These are phyloP conservation scores for Hyphopichia khmerensis DNA, from an alignment of 1,139 yeast species.

Conservation along the genomic window DNA sequence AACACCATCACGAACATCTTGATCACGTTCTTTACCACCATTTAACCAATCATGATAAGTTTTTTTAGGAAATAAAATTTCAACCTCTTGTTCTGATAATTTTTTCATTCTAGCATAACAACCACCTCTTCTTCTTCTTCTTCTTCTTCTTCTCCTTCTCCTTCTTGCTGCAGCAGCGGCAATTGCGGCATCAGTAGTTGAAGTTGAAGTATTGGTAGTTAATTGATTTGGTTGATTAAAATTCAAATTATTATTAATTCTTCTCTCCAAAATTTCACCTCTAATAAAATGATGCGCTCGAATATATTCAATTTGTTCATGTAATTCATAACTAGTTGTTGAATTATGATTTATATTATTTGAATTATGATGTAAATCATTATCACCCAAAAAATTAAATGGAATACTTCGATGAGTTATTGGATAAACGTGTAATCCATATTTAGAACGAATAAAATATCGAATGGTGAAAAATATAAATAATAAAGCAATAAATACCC, in stretches of 20 bases:
- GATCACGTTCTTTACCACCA: conserved; percentile 51
- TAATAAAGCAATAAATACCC: conserved; percentile 52
- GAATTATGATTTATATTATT: background rate
- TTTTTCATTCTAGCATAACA: conserved; percentile 50
- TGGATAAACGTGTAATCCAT: conserved; percentile 54
- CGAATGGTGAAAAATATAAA: conserved; percentile 60
- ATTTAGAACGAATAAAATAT: conserved; percentile 55
- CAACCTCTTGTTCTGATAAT: conserved; percentile 60
- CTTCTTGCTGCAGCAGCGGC: conserved; percentile 5
- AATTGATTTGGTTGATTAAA: background rate
- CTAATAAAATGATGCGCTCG: conserved; percentile 31
- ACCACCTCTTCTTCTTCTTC: conserved; percentile 37
- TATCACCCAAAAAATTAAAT: background rate
- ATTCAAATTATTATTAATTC: conserved; percentile 12
- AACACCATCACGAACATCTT: conserved; percentile 31
- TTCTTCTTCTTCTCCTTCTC: conserved; percentile 14
- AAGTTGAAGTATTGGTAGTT: background rate
- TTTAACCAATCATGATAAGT: conserved; percentile 62
- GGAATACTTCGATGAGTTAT: conserved; percentile 23
- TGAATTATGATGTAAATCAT: background rate
- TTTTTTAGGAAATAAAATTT: conserved; percentile 62
- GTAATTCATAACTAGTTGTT: conserved; percentile 26
- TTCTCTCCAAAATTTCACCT: conserved; percentile 30
- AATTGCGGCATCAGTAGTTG: conserved; percentile 4
- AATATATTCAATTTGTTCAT: conserved; percentile 35